Percentiles rank a stretch among this genome's conserved stretches.
Conservation (phyloP, 2,329 filamentous ascomycete genomes). For the Arthroderma uncinatum region DNA sequence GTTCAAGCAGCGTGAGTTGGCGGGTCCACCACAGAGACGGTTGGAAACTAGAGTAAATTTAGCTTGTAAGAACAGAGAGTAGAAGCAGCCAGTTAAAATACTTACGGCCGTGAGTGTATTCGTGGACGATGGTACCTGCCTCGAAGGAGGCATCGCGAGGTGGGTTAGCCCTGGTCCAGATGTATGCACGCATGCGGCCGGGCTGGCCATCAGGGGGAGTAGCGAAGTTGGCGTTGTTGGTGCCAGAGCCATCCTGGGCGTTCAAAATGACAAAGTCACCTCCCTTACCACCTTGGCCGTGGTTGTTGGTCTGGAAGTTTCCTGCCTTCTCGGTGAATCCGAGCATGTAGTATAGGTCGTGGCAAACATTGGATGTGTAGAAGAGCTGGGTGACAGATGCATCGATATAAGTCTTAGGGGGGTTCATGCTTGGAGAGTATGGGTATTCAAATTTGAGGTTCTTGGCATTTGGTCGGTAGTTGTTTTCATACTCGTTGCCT, state of each 20-base stretch:
- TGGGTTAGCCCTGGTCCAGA: conserved; percentile 10
- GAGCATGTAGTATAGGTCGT: conserved; percentile 11
- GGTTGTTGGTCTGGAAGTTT: conserved; percentile 12
- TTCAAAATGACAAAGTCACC: conserved; percentile 12
- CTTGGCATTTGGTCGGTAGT: conserved; percentile 11
- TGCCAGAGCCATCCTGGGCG: conserved; percentile 12
- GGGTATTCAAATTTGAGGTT: conserved; percentile 12
- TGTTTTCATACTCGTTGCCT: conserved; percentile 12
- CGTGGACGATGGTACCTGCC: conserved; percentile 13
- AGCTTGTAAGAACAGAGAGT: background rate
- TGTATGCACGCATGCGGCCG: conserved; percentile 14
- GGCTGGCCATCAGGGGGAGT: conserved; percentile 13
- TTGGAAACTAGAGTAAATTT: conserved; percentile 10
- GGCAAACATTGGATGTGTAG: conserved; percentile 13
- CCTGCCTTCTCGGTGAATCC: conserved; percentile 12
- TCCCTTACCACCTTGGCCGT: conserved; percentile 10
- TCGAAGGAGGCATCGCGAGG: conserved; percentile 12
- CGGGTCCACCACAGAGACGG: conserved; percentile 13
- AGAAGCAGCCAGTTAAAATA: background rate
- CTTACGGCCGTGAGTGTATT: conserved; percentile 14
- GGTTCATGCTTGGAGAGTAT: conserved; percentile 8
- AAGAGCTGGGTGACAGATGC: conserved; percentile 12
- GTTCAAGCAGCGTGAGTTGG: conserved; percentile 11
- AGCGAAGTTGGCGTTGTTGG: conserved; percentile 14
- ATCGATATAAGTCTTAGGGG: conserved; percentile 10